These are phyloP conservation scores for Schwanniomyces yamadae DNA, from an alignment of 805 yeast species.

Conservation along the genomic window DNA sequence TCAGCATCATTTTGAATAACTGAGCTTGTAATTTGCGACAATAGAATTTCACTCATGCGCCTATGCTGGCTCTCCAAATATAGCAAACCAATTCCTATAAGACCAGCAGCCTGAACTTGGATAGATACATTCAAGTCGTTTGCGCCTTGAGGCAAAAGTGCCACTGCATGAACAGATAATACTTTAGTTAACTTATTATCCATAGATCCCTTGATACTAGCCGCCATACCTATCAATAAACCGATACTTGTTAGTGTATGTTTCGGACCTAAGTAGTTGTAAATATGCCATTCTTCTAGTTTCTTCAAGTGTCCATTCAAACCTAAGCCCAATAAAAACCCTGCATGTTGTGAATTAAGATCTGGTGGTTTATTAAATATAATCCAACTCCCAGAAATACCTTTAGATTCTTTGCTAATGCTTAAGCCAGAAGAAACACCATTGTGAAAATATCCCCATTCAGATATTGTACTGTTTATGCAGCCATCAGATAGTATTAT, in stretches of 20 bases:
- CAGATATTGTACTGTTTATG: conserved; percentile 47
- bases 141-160: conserved; percentile 87
- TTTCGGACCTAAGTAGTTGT: conserved; percentile 88
- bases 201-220: conserved; percentile 79
- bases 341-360: conserved; percentile 84
- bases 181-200: conserved; percentile 87
- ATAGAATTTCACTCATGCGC: conserved; percentile 76
- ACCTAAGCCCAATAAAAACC: conserved; percentile 90
- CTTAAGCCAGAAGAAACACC: conserved; percentile 88
- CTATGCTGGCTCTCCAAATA: conserved; percentile 78
- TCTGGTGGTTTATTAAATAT: conserved; percentile 75
- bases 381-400: conserved; percentile 88
- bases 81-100: conserved; percentile 84
- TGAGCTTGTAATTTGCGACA: conserved; percentile 63
- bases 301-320: conserved; percentile 80
- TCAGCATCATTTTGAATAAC: conserved; percentile 54
- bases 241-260: conserved; percentile 85
- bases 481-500: conserved; percentile 57
- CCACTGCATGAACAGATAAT: conserved; percentile 88
- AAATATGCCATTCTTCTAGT: conserved; percentile 95
- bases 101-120: conserved; percentile 86
- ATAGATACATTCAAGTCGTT: conserved; percentile 81
- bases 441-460: conserved; percentile 90
- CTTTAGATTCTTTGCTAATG: conserved; percentile 64
- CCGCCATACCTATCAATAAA: conserved; percentile 86